Evolutionary conservation across 192 early-diverging fungal species (phyloP), one percentile per base, ranked within the genome.

Genomic region (Paraglomus brasilianum): DNA sequence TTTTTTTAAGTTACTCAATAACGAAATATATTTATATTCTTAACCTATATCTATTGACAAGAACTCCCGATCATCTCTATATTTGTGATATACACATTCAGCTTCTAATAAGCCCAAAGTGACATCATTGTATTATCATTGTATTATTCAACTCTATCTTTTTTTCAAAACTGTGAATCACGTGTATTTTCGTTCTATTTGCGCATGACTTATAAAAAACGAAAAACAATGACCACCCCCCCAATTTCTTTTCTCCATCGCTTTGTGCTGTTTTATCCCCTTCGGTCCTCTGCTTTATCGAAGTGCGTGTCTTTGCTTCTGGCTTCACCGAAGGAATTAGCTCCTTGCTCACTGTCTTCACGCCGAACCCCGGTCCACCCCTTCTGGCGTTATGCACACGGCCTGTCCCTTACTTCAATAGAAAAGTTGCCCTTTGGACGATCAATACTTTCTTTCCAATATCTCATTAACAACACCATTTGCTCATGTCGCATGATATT

Each of bases 361-460:
- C 44, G 11, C 40, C 40, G 15, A 61, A 60, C 4, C 19, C 11
- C 30, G 8, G 30, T 36, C 30, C 11, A 8, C 41, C 9, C 14
- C 44, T 41, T 10, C 13, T 39, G 44, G 4, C 40, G 5, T 42
- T 61, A 61, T 61, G 58, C 58, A 41, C 40, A 61, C 40, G 44
- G 58, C 40, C 40, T 38, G 58, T 61, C 40, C 40, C 40, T 61
- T 61, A 21, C n/a, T 21, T 61, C 58, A 43, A 38, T 36, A 61
- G n/a, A 61, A 14, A 24, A 36, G 38, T 36, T 40, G 40, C 58
- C 39, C 17, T 60, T 60, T 13, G 14, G 19, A 63, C 15, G 59
- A 63, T 46, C 61, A 46, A 11, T 22, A 22, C n/a, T 44, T 38
- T 45, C 9, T 45, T 13, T 21, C 43, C 14, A 60, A 42, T 60